Evolutionary conservation across 352 stramenopile genomes (phyloP), one percentile per base, ranked within the genome.

Genomic region (Phytophthora sojae): DNA sequence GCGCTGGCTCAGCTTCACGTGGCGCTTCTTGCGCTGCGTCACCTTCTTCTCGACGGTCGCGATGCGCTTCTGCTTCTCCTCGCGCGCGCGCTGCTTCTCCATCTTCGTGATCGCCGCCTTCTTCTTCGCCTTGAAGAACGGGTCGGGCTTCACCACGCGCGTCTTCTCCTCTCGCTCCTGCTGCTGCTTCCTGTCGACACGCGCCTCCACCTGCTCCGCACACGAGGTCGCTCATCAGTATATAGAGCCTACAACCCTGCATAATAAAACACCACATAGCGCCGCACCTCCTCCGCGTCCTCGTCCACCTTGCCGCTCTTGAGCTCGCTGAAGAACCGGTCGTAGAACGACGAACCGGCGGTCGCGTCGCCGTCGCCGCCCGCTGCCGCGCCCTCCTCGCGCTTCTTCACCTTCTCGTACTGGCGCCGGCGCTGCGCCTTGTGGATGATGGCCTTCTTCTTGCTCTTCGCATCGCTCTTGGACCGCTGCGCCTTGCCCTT

Each of bases 111-210:
- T 57, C 14, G 83, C 75, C 0, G 89, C 89, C 59, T 94, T 89
- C 73, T 91, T 90, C 76, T 94, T 92, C 0, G 86, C 86, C 66
- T 94, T 96, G 66, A 90, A 96, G 55, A 96, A 93, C 39, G 88
- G 88, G 58, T 96, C 86, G 0, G 88, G 88, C 64, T 90, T 91
- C 29, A 78, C 70, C 14, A 62, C 53, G 25, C 64, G 61, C 52
- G 67, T 63, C n/a, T 19, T 65, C 37, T 76, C 72, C 29, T 61
- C 51, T 51, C 55, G 61, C 42, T 74, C 55, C n/a, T 60, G 23
- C 21, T 68, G 51, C 21, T 68, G 51, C 35, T 58, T 50, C 47
- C 56, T 63, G 37, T 82, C 66, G 15, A 71, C 62, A 1, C 69
- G 64, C 15, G 62, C 66, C 14, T 81, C 66, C 47, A 73, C 63